Base-by-base conservation (phyloP, 345 rosid species). In the Iberis pinnata region DNA sequence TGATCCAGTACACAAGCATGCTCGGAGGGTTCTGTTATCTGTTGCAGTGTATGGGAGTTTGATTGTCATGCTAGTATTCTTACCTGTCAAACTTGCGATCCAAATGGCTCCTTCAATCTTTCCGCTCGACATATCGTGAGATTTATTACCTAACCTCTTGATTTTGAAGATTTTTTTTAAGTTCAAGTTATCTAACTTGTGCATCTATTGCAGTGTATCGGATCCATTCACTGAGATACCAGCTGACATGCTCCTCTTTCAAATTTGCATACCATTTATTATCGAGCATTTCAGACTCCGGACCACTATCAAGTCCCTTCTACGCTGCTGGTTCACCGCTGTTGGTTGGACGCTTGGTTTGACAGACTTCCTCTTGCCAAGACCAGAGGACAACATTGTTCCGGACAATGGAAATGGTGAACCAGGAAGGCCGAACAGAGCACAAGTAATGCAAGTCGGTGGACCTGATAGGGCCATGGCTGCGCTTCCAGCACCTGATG, bases 201-300 rank as follows among this genome's bases (percentile, higher is more conserved):
- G 43, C 11, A 48, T 65, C 1, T 52, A 47, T 29, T 61, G 56
- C 93, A 92, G 96, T 68, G 90, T 93, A 29, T 83, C 99, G 0
- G 99, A 93, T 63, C 99, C 99, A 48, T 83, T 88, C 71, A 93
- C 99, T 8, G 99, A 93, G 74, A 88, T 93, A 61, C 99, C 99
- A 0, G 97, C 90, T 19, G 95, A 83, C 78, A 83, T 88, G 90
- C 99, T 93, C 56, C 84, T 93, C 52, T 88, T 93, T 63, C 97
- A 88, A 76, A 93, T 88, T 57, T 93, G 95, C 78, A 80, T 86
- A 52, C 99, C 95, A n/a, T 93, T 93, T 79, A 94, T 90, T 27
- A 70, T 88, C 58, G 86, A 88, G 69, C 95, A 93, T 75, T 93
- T 93, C 65, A 80, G 79, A 70, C 62, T 88, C 73, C 83, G 97